Evolutionary conservation across 2,329 filamentous ascomycete species (phyloP), one percentile per base, ranked within the genome.

Genomic region (Didymosphaeria variabile): DNA sequence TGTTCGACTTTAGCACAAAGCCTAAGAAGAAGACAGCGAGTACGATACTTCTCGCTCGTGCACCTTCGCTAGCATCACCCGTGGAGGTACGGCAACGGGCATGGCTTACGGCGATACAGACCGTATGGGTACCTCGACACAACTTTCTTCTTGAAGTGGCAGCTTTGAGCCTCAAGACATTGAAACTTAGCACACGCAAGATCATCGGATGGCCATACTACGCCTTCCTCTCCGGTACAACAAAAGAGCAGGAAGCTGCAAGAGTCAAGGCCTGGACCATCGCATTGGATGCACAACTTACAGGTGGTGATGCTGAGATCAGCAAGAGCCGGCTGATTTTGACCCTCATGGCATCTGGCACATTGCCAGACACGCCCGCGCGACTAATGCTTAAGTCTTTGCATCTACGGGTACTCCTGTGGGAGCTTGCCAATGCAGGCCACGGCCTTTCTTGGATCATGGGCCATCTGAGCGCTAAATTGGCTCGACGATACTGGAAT

Each of bases 231-330:
- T 94, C 91, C 2, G 92, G 93, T 0, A 87, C 91, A 51, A 94
- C 90, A 1, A 88, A 91, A 67, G 93, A 97, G 60, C 90, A 97
- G 76, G 94, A 97, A 77, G 87, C 86, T 55, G 94, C 92, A 7
- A 88, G 94, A 31, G 86, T 97, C 71, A 95, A 97, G 80, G 92
- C 93, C 0, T 98, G 94, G 94, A 87, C 90, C 36, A 97, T 97
- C 71, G 94, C 94, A 15, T 86, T 97, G 57, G 94, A 98, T 77
- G 93, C 94, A 29, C 94, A 97, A 77, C 85, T 98, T 21, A 92
- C 92, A 10, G 94, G 94, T 45, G 94, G 94, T 15, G 94, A 97
- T 77, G 87, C 90, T 9, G 92, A 97, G 76, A 91, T 97, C 68
- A 97, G 91, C 82, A 93, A 91, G 78, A 93, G 92, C 77, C 89